phyloP scores from a whole-genome alignment of 78 protist species.

The Cyanophora paradoxa region DNA sequence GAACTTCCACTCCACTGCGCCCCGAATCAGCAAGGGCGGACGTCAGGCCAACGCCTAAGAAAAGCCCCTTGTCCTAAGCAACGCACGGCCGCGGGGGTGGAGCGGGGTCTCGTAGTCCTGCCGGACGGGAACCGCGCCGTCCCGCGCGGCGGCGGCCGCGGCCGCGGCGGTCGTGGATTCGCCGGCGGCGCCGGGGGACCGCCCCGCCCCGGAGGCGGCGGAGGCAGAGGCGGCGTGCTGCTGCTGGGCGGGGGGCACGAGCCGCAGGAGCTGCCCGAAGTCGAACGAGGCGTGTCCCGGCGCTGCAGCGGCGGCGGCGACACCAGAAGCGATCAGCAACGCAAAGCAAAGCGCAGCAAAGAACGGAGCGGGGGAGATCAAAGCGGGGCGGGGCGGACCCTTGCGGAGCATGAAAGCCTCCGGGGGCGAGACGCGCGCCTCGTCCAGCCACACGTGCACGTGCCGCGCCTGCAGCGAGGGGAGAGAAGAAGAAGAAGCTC shows the following conservation, averaged over 20 bases:
- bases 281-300: neutral
- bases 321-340: neutral
- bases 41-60: neutral
- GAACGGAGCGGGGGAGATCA: neutral
- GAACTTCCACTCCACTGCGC: too few relatives aligned
- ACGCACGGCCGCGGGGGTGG: neutral
- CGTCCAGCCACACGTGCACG: neutral
- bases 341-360: neutral
- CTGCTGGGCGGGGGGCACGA: neutral
- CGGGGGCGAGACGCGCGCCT: neutral
- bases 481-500: neutral
- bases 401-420: neutral
- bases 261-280: neutral
- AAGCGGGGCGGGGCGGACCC: neutral
- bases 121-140: neutral
- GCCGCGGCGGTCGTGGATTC: conserved; percentile 4
- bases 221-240: neutral
- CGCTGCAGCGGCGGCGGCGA: neutral
- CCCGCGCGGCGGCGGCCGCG: neutral
- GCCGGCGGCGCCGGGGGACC: too few relatives aligned
- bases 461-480: neutral
- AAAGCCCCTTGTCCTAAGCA: neutral
- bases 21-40: too few relatives aligned
- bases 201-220: neutral
- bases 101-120: conserved; percentile 19